Percentiles rank a stretch among this genome's conserved stretches.
phyloP scores from a whole-genome alignment of 805 yeast genomes.

The Ogataea populi-albae region DNA sequence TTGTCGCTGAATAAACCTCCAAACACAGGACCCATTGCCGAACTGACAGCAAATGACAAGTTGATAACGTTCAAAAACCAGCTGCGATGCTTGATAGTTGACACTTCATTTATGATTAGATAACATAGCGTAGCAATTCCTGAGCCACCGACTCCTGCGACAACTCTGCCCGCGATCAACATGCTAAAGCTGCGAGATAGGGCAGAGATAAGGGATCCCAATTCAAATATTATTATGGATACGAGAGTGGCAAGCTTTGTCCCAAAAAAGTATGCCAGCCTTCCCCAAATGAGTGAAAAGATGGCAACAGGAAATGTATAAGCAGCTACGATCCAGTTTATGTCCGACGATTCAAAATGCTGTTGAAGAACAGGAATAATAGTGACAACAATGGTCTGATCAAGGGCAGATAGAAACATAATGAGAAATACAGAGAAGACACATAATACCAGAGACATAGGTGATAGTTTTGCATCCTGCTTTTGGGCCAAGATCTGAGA shows the following conservation, averaged over 20 bases:
- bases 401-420: slow-evolving; percentile 42
- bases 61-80: slow-evolving; percentile 40
- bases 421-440: slow-evolving; percentile 18
- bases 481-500: neutral
- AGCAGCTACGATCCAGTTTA: slow-evolving; percentile 60
- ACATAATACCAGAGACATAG: slow-evolving; percentile 8
- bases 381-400: slow-evolving; percentile 57
- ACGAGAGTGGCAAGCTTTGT: slow-evolving; percentile 46
- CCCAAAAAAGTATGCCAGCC: slow-evolving; percentile 53
- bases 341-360: slow-evolving; percentile 45
- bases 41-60: slow-evolving; percentile 47
- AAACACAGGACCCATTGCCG: slow-evolving; percentile 59
- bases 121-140: slow-evolving; percentile 60
- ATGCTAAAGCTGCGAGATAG: slow-evolving; percentile 50
- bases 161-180: slow-evolving; percentile 67
- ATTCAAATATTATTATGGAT: slow-evolving; percentile 52
- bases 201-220: slow-evolving; percentile 63
- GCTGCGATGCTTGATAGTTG: slow-evolving; percentile 41
- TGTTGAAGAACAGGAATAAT: slow-evolving; percentile 47
- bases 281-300: slow-evolving; percentile 56
- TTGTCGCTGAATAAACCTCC: slow-evolving; percentile 59
- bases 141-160: slow-evolving; percentile 75
- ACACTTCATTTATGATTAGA: slow-evolving; percentile 55
- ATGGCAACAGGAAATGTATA: slow-evolving; percentile 55
- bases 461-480: neutral